Base-by-base conservation (phyloP, 2,329 filamentous ascomycete species). In the Chrysoporthe cubensis region DNA sequence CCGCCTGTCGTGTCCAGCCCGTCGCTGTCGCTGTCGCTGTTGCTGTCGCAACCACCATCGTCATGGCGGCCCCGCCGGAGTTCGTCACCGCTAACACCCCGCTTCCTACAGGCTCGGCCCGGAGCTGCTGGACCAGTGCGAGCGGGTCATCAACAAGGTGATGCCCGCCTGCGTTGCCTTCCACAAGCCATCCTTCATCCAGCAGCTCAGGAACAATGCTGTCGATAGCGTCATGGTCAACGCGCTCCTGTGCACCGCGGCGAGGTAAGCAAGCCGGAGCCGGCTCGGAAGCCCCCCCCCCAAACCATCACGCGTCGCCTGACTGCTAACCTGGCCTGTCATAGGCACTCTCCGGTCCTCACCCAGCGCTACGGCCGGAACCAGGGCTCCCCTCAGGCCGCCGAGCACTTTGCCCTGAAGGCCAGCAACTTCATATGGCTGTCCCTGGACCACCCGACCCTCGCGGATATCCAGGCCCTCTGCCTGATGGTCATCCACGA, bases 401-500 rank as follows among this genome's bases (percentile, higher is more conserved):
- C 86, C 50, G 87, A 89, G 77, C 85, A 85, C 72, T 89, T 87
- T 75, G 85, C 85, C 40, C 78, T 80, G 73, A 88, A 88, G 81
- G 82, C 85, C 11, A 84, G 87, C 76, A 80, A 79, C 73, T 78
- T 85, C 68, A 83, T 88, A 75, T 87, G 86, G 79, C 81, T 85
- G 76, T 85, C 85, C 54, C 76, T 89, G 61, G 86, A 88, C 72
- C 84, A 87, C 71, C 86, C 87, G 34, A 85, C 81, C 70, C 82
- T 89, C 52, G 84, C 85, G 66, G 87, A 89, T 70, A 87, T 89
- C 67, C 87, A 89, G 78, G 84, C 86, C 61, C 79, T 88, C 42
- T 88, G 87, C 76, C 80, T 89, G 65, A 78, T 89, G 71, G 85
- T 87, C 71, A 86, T 89, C 64, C 87, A 89, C 72, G 87, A 89